Evolutionary conservation across 352 stramenopile genomes (phyloP).

Genomic region (Globisporangium okanoganense): DNA sequence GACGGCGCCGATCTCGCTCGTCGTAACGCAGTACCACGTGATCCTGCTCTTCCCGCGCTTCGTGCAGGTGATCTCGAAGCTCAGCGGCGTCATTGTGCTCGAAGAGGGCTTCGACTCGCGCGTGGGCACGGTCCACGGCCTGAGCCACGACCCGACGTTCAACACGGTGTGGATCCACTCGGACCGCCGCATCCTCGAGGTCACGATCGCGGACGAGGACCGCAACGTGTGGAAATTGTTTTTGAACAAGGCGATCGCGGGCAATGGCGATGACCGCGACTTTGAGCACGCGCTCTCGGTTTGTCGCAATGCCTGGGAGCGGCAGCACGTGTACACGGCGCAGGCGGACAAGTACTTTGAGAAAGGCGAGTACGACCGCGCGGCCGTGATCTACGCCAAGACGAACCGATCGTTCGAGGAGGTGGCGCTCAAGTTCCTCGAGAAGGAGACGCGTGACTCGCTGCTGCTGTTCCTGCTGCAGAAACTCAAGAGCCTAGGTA

Average conservation of each 20-base stretch:
- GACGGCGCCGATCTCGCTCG: slow-evolving; percentile 76
- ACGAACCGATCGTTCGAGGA: slow-evolving; percentile 90
- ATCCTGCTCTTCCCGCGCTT: slow-evolving; percentile 82
- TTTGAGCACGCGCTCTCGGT: slow-evolving; percentile 88
- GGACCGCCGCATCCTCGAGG: slow-evolving; percentile 71
- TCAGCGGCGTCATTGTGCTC: slow-evolving; percentile 84
- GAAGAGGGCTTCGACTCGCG: slow-evolving; percentile 80
- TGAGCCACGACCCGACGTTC: slow-evolving; percentile 70
- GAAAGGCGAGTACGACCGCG: slow-evolving; percentile 77
- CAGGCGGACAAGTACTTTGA: slow-evolving; percentile 91
- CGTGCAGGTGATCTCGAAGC: slow-evolving; percentile 84
- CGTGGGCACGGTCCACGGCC: slow-evolving; percentile 62
- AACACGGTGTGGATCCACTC: slow-evolving; percentile 86
- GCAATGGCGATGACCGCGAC: slow-evolving; percentile 67
- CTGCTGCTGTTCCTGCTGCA: slow-evolving; percentile 87
- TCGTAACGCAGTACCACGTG: slow-evolving; percentile 91
- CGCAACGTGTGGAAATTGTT: slow-evolving; percentile 92
- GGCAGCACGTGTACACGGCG: slow-evolving; percentile 83
- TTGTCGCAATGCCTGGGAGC: slow-evolving; percentile 76
- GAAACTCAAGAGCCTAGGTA: slow-evolving; percentile 80
- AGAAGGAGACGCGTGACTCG: slow-evolving; percentile 77
- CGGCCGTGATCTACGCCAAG: slow-evolving; percentile 87
- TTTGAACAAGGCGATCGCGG: slow-evolving; percentile 80
- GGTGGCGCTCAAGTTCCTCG: slow-evolving; percentile 89
- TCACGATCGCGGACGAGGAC: slow-evolving; percentile 85